Base-by-base conservation (phyloP, 345 rosid genomes). In the Trapa incisa region DNA sequence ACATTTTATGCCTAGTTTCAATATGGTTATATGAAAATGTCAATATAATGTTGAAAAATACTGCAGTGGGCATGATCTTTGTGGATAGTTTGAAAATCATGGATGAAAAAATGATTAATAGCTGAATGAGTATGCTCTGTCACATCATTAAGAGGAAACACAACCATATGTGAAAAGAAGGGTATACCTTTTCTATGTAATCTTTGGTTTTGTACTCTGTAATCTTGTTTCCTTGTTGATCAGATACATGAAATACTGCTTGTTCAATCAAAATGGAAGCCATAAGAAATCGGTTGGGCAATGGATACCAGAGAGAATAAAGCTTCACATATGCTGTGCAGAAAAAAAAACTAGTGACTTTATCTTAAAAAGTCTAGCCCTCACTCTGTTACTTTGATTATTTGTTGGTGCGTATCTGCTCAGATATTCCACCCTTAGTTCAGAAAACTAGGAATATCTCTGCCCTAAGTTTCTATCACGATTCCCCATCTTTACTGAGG, bases 171-270 rank as follows among this genome's bases (percentile, higher is more conserved):
- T 39, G 12, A 3, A 54, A 5, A 58, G 43, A 60, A 35, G 43
- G 9, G 39, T 48, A 16, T 82, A 88, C 97, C 92, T 82, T 82
- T 74, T 91, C 94, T 62, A 91, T 89, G 87, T 84, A 81, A 45
- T 82, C 92, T n/a, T 87, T 84, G 66, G 86, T 86, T 79, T 85
- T 89, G 63, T 64, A 67, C 65, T 91, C 97, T 13, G 85, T 84
- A 43, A 89, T 77, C 74, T 89, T 87, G 76, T 80, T 86, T 67
- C 97, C 97, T 73, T 86, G 91, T 16, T 89, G 96, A 70, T 91
- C 85, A 38, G 87, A 85, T 79, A 87, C 94, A 72, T 91, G 94
- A 74, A 91, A 91, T 38, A 89, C 96, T 89, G 83, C 43, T 53
- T 48, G 52, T 68, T 37, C 64, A 68, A 43, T 60, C 61, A 53